phyloP scores from a whole-genome alignment of 768 basidiomycete species.

The Psilocybe azurescens region DNA sequence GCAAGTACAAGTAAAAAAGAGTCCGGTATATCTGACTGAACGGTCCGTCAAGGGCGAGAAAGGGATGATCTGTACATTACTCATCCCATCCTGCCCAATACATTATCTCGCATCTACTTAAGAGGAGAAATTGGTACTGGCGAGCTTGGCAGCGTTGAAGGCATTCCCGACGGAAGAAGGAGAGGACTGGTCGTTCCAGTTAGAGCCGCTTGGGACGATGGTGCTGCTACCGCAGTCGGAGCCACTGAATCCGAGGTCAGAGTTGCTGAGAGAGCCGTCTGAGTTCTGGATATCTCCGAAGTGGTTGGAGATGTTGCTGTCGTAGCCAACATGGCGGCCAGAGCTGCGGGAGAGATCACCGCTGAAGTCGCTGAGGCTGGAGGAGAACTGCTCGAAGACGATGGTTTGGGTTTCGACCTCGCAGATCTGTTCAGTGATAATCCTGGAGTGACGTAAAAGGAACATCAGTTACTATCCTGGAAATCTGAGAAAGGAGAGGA shows the following conservation, averaged over 20 bases:
- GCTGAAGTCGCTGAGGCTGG: constrained; percentile 40
- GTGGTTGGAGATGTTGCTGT: constrained; percentile 39
- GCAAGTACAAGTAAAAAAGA: constrained; percentile 8
- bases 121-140: constrained; percentile 15
- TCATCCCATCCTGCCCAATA: neutral
- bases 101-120: neutral
- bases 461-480: neutral
- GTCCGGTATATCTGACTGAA: constrained; percentile 1
- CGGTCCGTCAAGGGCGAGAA: neutral
- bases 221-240: constrained; percentile 39
- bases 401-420: constrained; percentile 55
- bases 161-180: constrained; percentile 39
- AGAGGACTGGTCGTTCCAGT: constrained; percentile 40
- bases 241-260: constrained; percentile 46
- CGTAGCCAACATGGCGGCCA: constrained; percentile 41
- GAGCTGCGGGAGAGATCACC: constrained; percentile 43
- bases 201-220: constrained; percentile 40
- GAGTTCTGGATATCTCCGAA: constrained; percentile 34
- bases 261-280: constrained; percentile 41
- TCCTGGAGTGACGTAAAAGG: constrained; percentile 29
- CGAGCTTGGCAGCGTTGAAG: constrained; percentile 31
- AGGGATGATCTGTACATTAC: neutral
- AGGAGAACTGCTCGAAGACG: constrained; percentile 46
- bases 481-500: neutral
- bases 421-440: constrained; percentile 52